Percentiles rank a stretch among this genome's conserved stretches.
Conservation (phyloP, 192 early-diverging fungal genomes). For the Coemansia sp. region DNA sequence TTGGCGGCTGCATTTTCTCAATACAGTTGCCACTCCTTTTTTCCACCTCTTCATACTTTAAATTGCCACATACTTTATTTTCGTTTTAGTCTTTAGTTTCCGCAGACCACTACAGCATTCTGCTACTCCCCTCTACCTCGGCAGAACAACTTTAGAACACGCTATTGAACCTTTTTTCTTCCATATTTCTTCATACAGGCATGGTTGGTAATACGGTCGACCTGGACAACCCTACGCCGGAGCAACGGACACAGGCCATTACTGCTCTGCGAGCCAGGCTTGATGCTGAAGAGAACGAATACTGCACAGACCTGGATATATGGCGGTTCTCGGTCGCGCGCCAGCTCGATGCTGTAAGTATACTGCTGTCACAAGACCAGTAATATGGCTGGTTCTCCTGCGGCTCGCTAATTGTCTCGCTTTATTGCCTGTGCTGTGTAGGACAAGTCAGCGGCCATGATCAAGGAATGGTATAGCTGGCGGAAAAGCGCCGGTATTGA, state of each 20-base stretch:
- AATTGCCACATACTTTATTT: background rate
- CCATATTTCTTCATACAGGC: background rate
- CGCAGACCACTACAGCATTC: background rate
- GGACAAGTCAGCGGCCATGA: slow-evolving; percentile 60
- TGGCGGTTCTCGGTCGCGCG: slow-evolving; percentile 62
- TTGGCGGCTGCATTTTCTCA: background rate
- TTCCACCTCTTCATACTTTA: background rate
- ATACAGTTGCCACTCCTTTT: background rate
- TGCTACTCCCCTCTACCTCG: background rate
- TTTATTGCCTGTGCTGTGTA: slow-evolving; percentile 21
- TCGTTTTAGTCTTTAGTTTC: too few relatives aligned
- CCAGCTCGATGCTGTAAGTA: slow-evolving; percentile 62
- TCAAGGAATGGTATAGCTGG: slow-evolving; percentile 61
- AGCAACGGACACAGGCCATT: slow-evolving; percentile 31
- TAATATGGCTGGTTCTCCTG: background rate
- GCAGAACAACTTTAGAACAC: background rate
- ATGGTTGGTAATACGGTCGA: slow-evolving; percentile 25
- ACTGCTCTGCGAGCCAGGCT: slow-evolving; percentile 28
- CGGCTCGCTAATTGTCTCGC: background rate
- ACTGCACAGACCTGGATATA: slow-evolving; percentile 49
- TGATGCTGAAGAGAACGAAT: slow-evolving; percentile 32
- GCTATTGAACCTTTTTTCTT: background rate
- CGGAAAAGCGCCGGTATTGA: slow-evolving; percentile 59
- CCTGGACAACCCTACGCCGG: slow-evolving; percentile 45
- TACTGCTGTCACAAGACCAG: background rate